Evolutionary conservation across 2,329 filamentous ascomycete genomes (phyloP).

Genomic region (Claviceps sp.): DNA sequence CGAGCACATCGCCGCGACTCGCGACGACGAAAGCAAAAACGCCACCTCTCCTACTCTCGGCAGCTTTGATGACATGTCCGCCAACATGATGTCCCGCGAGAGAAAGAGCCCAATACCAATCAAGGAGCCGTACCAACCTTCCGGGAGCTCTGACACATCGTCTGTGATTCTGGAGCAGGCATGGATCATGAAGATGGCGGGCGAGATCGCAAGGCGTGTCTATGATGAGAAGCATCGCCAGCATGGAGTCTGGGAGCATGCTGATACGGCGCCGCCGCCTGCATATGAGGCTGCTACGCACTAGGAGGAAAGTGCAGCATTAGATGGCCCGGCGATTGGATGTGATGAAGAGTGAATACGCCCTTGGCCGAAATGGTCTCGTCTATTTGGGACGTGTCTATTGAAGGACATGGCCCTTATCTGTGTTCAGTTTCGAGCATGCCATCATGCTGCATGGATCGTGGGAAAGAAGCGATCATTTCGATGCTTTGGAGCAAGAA

Average conservation of each 20-base stretch:
- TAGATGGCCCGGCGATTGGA: no score
- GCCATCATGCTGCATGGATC: no score
- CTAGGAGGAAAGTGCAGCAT: background rate
- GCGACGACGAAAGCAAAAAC: constrained; percentile 10
- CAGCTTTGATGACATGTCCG: background rate
- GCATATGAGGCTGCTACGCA: constrained; percentile 41
- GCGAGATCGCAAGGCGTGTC: constrained; percentile 76
- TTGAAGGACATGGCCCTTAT: no score
- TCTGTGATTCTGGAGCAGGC: constrained; percentile 62
- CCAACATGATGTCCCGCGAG: constrained; percentile 14
- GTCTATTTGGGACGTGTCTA: no score
- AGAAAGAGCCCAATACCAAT: constrained; percentile 17
- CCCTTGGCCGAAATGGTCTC: no score
- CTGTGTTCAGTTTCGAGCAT: no score
- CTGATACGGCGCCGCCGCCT: constrained; percentile 45
- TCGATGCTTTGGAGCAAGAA: no score
- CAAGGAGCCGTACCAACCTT: constrained; percentile 17
- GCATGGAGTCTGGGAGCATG: constrained; percentile 29
- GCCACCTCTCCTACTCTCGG: constrained; percentile 4
- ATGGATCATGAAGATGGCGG: constrained; percentile 87
- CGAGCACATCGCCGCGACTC: constrained; percentile 12
- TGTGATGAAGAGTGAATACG: no score
- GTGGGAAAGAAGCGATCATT: no score
- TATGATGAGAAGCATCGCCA: constrained; percentile 65
- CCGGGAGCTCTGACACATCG: constrained; percentile 31